These are phyloP conservation scores for Beauveria bassiana DNA, from an alignment of 2,329 filamentous ascomycete species.

Conservation along the genomic window DNA sequence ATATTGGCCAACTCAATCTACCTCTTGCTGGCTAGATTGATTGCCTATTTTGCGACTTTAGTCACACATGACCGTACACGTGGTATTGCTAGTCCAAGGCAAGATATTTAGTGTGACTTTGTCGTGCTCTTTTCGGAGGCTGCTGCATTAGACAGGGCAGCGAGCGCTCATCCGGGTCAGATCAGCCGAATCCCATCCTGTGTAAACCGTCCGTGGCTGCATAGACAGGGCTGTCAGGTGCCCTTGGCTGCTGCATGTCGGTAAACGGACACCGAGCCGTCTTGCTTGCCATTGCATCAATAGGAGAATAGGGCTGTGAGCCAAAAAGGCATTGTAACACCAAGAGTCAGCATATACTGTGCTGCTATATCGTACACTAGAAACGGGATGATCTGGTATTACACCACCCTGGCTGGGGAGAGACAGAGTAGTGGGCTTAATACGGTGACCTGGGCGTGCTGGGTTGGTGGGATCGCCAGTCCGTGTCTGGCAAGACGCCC, in stretches of 20 bases:
- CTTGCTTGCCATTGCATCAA: not conserved
- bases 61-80: not conserved
- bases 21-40: not conserved
- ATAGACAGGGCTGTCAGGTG: not conserved
- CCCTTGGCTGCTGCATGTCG: not conserved
- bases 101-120: not conserved
- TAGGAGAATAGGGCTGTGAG: not conserved
- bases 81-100: not conserved
- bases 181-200: not conserved
- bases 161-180: not conserved
- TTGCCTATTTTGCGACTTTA: not conserved
- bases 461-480: not conserved
- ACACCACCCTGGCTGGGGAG: not conserved
- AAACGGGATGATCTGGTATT: not conserved
- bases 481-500: conserved; percentile 1
- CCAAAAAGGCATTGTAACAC: not conserved
- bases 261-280: not conserved
- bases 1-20: not conserved
- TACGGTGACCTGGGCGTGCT: no score
- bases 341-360: not conserved
- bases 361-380: not conserved
- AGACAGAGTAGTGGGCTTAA: not conserved
- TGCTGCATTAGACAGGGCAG: not conserved
- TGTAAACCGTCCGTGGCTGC: not conserved
- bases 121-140: not conserved